Percentiles rank a stretch among this genome's conserved stretches.
Evolutionary conservation across 495 filamentous ascomycete genomes (phyloP).

Genomic region (Apodospora peruviana): DNA sequence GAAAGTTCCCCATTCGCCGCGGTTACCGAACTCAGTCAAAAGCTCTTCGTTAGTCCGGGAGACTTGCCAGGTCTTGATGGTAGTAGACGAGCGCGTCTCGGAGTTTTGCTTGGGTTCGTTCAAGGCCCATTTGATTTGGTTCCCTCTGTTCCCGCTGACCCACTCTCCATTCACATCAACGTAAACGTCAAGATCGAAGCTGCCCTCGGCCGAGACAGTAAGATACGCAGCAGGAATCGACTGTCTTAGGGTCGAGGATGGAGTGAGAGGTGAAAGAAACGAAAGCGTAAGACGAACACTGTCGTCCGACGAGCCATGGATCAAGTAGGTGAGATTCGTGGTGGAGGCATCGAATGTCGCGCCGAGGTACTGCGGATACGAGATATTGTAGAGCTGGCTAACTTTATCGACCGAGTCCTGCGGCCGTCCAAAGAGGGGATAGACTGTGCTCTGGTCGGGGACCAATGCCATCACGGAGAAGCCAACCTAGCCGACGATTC

Average conservation of each 20-base stretch:
- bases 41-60: constrained; percentile 58
- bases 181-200: constrained; percentile 73
- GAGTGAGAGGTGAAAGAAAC: constrained; percentile 89
- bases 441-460: constrained; percentile 64
- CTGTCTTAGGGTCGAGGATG: constrained; percentile 85
- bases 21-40: constrained; percentile 69
- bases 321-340: constrained; percentile 81
- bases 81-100: constrained; percentile 4
- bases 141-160: constrained; percentile 71
- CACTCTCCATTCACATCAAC: constrained; percentile 86
- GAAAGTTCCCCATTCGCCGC: constrained; percentile 84
- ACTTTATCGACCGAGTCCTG: constrained; percentile 67
- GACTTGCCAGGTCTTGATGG: constrained; percentile 56
- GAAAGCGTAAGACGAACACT: constrained; percentile 64
- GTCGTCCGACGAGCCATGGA: constrained; percentile 43
- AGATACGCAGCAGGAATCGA: constrained; percentile 86
- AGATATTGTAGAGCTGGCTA: constrained; percentile 53
- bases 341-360: constrained; percentile 86
- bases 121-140: constrained; percentile 64
- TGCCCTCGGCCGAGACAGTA: constrained; percentile 66
- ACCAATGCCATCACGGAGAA: constrained; percentile 76
- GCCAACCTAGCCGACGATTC: constrained; percentile 50
- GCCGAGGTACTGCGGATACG: constrained; percentile 69
- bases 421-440: constrained; percentile 79
- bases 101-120: constrained; percentile 27